These are phyloP conservation scores for Fistulinella cinereoalba DNA, from an alignment of 1,284 basidiomycete species.

Conservation along the genomic window DNA sequence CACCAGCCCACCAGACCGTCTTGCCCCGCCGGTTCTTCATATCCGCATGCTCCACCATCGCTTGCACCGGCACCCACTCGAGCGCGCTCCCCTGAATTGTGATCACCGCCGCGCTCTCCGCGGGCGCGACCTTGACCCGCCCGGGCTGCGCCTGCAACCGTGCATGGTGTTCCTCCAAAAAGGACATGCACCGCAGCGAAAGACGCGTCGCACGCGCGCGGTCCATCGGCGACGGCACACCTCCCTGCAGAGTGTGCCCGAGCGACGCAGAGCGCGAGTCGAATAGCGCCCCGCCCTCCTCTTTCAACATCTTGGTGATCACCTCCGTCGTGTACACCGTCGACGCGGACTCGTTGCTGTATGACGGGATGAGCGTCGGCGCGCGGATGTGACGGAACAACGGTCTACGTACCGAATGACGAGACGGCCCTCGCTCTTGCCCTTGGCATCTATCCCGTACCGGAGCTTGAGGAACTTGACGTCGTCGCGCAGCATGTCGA, in stretches of 20 bases:
- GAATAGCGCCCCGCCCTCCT: constrained; percentile 90
- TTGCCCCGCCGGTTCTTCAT: constrained; percentile 87
- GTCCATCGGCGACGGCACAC: constrained; percentile 92
- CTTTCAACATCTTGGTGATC: constrained; percentile 91
- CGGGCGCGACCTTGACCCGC: constrained; percentile 50
- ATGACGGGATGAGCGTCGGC: background rate
- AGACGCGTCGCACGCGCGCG: constrained; percentile 89
- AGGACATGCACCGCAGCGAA: constrained; percentile 89
- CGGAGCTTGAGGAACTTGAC: constrained; percentile 88
- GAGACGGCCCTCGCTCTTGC: constrained; percentile 89
- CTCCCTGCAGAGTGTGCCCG: constrained; percentile 96
- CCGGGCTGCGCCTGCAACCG: constrained; percentile 44
- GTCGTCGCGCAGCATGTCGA: constrained; percentile 81
- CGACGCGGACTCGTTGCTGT: constrained; percentile 87
- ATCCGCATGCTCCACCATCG: constrained; percentile 85
- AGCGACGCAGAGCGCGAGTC: constrained; percentile 92
- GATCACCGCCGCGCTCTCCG: constrained; percentile 83
- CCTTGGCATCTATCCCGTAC: constrained; percentile 84
- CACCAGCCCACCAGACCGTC: constrained; percentile 76
- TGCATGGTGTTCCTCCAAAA: constrained; percentile 82
- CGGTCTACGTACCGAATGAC: constrained; percentile 76
- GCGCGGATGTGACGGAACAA: background rate
- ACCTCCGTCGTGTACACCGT: constrained; percentile 89
- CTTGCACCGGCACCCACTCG: constrained; percentile 79
- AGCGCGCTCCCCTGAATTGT: constrained; percentile 83